Percentiles rank a stretch among this genome's conserved stretches.
Evolutionary conservation across 78 protist genomes (phyloP).

Genomic region (Polysphondylium violaceum): DNA sequence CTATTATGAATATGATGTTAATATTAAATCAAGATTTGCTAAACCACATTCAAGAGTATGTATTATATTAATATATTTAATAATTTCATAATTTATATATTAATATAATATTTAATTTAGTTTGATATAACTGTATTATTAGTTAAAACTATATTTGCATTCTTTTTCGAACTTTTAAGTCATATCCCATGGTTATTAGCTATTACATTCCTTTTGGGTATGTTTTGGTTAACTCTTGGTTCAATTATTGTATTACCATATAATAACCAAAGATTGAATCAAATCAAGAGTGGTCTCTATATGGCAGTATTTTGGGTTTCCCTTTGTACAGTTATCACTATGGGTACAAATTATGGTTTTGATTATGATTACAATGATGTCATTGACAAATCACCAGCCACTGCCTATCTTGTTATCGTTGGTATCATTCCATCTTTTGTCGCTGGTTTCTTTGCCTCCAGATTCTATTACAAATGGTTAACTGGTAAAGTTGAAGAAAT

Average conservation of each 20-base stretch:
- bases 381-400: conserved; percentile 10
- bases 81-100: not conserved
- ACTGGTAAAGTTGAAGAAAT: not conserved
- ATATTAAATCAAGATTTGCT: conserved; percentile 19
- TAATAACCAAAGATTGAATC: conserved; percentile 60
- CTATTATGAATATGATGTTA: conserved; percentile 66
- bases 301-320: conserved; percentile 46
- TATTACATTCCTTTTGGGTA: conserved; percentile 25
- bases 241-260: conserved; percentile 56
- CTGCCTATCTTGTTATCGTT: conserved; percentile 8
- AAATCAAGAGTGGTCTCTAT: conserved; percentile 64
- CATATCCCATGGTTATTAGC: conserved; percentile 33
- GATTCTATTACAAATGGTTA: conserved; percentile 13
- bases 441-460: conserved; percentile 26
- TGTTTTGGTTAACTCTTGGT: conserved; percentile 31
- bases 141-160: conserved; percentile 37
- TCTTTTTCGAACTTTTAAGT: conserved; percentile 17
- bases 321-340: conserved; percentile 18
- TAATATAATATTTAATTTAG: conserved; percentile 1
- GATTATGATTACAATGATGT: not conserved
- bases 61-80: not conserved
- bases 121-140: conserved; percentile 59
- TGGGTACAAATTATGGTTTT: not conserved
- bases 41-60: conserved; percentile 80
- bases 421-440: conserved; percentile 45